Percentiles rank a stretch among this genome's conserved stretches.
Evolutionary conservation across 2,329 filamentous ascomycete species (phyloP).

Genomic region (Cordyceps cicadae): DNA sequence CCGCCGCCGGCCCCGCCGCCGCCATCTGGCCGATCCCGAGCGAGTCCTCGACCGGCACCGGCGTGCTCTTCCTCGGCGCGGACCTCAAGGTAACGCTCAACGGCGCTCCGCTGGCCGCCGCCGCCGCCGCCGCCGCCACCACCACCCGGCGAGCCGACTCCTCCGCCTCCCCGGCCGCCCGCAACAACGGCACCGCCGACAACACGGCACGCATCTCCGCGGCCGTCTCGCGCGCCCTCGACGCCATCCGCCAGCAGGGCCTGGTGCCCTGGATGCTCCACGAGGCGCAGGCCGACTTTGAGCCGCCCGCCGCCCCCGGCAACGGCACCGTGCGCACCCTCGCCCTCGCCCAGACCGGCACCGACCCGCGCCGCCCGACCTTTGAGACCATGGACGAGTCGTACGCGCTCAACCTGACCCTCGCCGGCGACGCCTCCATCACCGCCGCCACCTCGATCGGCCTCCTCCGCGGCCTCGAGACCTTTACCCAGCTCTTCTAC

Average conservation of each 20-base stretch:
- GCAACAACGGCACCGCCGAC: slow-evolving; percentile 30
- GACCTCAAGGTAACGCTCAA: slow-evolving; percentile 50
- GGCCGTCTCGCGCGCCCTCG: slow-evolving; percentile 50
- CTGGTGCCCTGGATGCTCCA: slow-evolving; percentile 75
- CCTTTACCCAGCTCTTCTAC: slow-evolving; percentile 75
- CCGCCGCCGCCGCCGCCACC: neutral
- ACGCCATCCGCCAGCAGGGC: slow-evolving; percentile 56
- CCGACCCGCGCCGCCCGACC: slow-evolving; percentile 42
- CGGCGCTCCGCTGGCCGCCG: slow-evolving; percentile 41
- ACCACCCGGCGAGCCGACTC: too few relatives aligned
- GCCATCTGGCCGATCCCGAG: slow-evolving; percentile 48
- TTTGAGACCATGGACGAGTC: slow-evolving; percentile 64
- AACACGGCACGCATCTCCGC: slow-evolving; percentile 31
- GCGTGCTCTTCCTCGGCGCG: slow-evolving; percentile 44
- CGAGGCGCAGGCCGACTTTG: slow-evolving; percentile 37
- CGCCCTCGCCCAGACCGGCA: slow-evolving; percentile 49
- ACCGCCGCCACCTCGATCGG: slow-evolving; percentile 58
- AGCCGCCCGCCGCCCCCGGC: slow-evolving; percentile 47
- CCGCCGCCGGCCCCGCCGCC: slow-evolving; percentile 20
- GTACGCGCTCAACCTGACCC: slow-evolving; percentile 57
- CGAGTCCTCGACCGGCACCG: slow-evolving; percentile 41
- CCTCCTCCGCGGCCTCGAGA: slow-evolving; percentile 61
- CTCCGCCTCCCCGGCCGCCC: too few relatives aligned
- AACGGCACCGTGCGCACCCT: slow-evolving; percentile 46
- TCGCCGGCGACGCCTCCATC: slow-evolving; percentile 53